Conservation (phyloP, 169 alveolate genomes). For the Plasmodium gaboni region DNA sequence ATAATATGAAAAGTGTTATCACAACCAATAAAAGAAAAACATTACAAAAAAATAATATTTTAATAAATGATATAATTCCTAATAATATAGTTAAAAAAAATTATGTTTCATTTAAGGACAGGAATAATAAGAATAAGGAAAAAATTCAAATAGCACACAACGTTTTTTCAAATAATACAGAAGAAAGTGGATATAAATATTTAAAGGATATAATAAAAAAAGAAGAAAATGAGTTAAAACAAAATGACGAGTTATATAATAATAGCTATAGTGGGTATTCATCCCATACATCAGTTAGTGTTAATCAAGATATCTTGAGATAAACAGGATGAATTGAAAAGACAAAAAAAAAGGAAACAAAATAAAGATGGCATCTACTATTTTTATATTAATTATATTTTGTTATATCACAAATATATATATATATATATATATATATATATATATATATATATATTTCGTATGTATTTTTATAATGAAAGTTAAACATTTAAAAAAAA, state of each 20-base stretch:
- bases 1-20: constrained; percentile 53
- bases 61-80: not conserved
- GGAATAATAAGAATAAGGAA: not conserved
- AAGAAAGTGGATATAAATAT: constrained; percentile 52
- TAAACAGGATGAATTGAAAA: not conserved
- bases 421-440: too few species aligned
- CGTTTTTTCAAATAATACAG: constrained; percentile 40
- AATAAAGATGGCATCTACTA: too few species aligned
- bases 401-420: too few species aligned
- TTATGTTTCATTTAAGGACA: constrained; percentile 5
- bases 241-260: constrained; percentile 35
- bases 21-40: constrained; percentile 35
- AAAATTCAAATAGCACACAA: not conserved
- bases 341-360: too few species aligned
- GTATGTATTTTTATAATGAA: too few species aligned
- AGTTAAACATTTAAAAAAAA: too few species aligned
- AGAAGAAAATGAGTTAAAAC: constrained; percentile 53
- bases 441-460: too few species aligned
- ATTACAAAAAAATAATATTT: not conserved
- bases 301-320: not conserved
- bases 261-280: constrained; percentile 53
- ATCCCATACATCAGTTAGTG: constrained; percentile 69
- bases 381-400: too few species aligned
- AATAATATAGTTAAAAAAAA: not conserved
- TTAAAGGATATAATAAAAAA: constrained; percentile 46